phyloP scores from a whole-genome alignment of 2,329 filamentous ascomycete genomes.

The Dactylellina cionopaga region DNA sequence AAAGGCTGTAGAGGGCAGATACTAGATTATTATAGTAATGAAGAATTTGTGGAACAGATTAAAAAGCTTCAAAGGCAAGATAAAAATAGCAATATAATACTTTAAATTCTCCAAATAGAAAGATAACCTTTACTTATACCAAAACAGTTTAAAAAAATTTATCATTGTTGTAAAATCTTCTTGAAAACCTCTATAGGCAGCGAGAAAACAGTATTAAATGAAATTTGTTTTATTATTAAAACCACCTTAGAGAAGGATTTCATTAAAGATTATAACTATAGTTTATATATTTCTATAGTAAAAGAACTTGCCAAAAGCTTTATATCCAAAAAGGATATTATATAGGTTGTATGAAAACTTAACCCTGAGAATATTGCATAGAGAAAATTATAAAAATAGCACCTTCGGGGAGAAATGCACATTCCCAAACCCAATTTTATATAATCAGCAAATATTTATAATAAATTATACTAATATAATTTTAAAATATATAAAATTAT shows the following conservation, averaged over 20 bases:
- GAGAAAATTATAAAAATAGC: too few species aligned
- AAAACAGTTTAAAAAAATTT: background rate
- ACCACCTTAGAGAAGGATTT: background rate
- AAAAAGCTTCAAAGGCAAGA: background rate
- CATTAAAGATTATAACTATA: background rate
- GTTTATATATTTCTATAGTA: background rate
- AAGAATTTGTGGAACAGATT: background rate
- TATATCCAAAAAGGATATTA: background rate
- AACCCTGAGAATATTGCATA: too few species aligned
- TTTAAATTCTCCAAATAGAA: background rate
- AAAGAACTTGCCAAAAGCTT: background rate
- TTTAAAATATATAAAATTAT: background rate
- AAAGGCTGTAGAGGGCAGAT: too few species aligned
- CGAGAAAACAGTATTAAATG: background rate
- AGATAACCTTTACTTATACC: background rate
- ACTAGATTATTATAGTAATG: background rate
- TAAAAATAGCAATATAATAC: background rate
- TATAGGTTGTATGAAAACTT: too few species aligned
- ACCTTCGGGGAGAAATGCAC: background rate
- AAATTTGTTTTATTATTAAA: background rate
- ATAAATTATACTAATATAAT: background rate
- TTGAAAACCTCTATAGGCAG: background rate
- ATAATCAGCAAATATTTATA: background rate
- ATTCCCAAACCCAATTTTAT: background rate
- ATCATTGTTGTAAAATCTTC: background rate